Base-by-base conservation (phyloP, 495 filamentous ascomycete species). In the Staphylotrichum tortipilum region DNA sequence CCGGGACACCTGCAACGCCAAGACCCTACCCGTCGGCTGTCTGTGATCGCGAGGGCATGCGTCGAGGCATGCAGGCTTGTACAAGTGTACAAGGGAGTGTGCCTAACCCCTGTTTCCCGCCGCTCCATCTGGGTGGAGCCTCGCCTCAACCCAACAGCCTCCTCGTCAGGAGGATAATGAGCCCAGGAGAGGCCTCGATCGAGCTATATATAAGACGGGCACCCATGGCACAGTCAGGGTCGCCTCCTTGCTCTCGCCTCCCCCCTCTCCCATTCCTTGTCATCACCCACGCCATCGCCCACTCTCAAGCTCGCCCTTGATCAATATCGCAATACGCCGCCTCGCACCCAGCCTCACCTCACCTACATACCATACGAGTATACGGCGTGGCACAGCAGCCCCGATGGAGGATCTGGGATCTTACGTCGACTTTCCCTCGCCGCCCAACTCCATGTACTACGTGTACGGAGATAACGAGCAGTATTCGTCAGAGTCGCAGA, bases 401-500 rank as follows among this genome's bases (percentile, higher is more conserved):
- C 18, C 38, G 39, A 65, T 71, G 67, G 67, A 64, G 18, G 59
- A 59, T 23, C 53, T 64, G 46, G 57, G 56, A 51, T 49, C 45
- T 46, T 37, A 56, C 11, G 26, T 59, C 41, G 58, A 66, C 48
- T 40, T 69, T n/a, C 54, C 64, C 19, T 70, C 69, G 23, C 66
- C 68, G 18, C 52, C 62, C 17, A 60, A 59, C 45, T 60, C 62
- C 2, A 47, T 68, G 43, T 58, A 59, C 36, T 69, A 69, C 44
- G 45, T 65, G 26, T 70, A 67, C 50, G 65, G 62, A 2, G 66
- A 70, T 28, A 41, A 59, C 7, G 69, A 73, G 19, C 60, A 64
- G 18, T 73, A 73, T 44, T 53, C 67, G 21, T 71, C 69, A 9
- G 67, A 65, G 34, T 68, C 67, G 4, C 65, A 69, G 21, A 73